Conservation (phyloP, 1,139 yeast genomes). For the Candida freyschussii region DNA sequence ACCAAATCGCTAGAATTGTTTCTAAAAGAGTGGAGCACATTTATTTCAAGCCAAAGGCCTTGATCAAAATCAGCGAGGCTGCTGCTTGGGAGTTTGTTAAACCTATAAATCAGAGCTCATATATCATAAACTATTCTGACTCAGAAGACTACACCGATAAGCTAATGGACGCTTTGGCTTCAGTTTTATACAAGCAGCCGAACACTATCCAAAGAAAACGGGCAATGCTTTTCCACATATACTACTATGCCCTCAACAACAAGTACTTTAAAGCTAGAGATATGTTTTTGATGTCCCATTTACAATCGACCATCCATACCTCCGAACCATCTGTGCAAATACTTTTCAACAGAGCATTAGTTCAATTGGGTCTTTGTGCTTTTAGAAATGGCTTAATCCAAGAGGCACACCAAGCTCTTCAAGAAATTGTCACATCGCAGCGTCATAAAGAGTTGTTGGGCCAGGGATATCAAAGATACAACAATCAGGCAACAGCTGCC, state of each 20-base stretch:
- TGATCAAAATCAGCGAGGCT: slow-evolving; percentile 64
- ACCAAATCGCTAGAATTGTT: slow-evolving; percentile 69
- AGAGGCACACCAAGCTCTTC: slow-evolving; percentile 84
- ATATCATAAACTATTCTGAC: slow-evolving; percentile 26
- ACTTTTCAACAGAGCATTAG: slow-evolving; percentile 89
- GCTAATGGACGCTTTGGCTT: slow-evolving; percentile 61
- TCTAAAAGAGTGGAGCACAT: slow-evolving; percentile 87
- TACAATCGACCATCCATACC: slow-evolving; percentile 75
- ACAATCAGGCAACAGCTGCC: slow-evolving; percentile 43
- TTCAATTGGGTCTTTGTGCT: slow-evolving; percentile 93
- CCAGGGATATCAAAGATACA: slow-evolving; percentile 78
- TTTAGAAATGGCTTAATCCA: slow-evolving; percentile 84
- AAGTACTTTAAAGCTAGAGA: slow-evolving; percentile 82
- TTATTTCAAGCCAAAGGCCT: slow-evolving; percentile 83
- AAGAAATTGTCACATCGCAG: slow-evolving; percentile 82
- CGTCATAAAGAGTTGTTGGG: slow-evolving; percentile 91
- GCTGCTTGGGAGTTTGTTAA: slow-evolving; percentile 60
- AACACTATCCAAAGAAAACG: slow-evolving; percentile 70
- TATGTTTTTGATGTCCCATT: slow-evolving; percentile 77
- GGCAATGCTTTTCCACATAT: slow-evolving; percentile 81
- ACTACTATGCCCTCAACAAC: slow-evolving; percentile 87
- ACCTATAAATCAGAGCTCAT: slow-evolving; percentile 17
- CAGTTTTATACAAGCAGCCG: slow-evolving; percentile 60
- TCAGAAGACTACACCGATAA: slow-evolving; percentile 40
- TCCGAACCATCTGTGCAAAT: slow-evolving; percentile 87